Evolutionary conservation across 495 filamentous ascomycete species (phyloP), one percentile per base, ranked within the genome.

Genomic region (Daldinia loculata): DNA sequence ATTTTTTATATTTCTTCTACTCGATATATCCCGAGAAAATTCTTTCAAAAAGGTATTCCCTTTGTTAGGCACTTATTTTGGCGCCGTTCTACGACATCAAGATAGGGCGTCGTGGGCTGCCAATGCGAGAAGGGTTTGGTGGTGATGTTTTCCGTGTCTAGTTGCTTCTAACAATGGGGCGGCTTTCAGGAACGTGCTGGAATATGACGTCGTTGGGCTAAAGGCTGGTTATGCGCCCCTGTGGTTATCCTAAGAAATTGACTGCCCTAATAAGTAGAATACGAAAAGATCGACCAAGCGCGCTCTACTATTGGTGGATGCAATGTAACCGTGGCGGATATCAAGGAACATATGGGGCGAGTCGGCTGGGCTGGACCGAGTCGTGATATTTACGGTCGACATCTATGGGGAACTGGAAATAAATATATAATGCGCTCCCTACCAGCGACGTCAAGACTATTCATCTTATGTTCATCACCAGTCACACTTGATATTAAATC

Each of bases 221-320:
- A 24, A 48, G 43, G 19, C 43, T 48, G 19, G 17, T 12, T 12
- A 48, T 12, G 17, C 43, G 17, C 43, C 43, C 19, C 43, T 24
- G 19, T 22, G 19, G 17, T 11, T 48, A 48, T 48, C 43, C 43
- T 24, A 4, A 48, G 19, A 17, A 22, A 52, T 24, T 3, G 27
- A 53, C 17, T 11, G 24, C 5, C 24, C 27, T 30, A 30, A 53
- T 48, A 3, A 48, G 41, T 1, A 9, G 50, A 53, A 53, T 53
- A 53, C 50, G 50, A 53, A 29, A 17, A 30, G 50, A 53, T 53
- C 50, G 50, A 53, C 50, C 12, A 15, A 30, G 50, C 12, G 12
- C 24, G 50, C 50, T 29, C 2, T 53, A 30, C 6, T 30, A 53
- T 53, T 53, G 50, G 50, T 2, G 26, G 50, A 53, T 53, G 27